A percentile compares a stretch with the other conserved stretches of the same genome.
These are phyloP conservation scores for Xylariaceae sp. DNA, from an alignment of 2,329 filamentous ascomycete species.

Conservation along the genomic window DNA sequence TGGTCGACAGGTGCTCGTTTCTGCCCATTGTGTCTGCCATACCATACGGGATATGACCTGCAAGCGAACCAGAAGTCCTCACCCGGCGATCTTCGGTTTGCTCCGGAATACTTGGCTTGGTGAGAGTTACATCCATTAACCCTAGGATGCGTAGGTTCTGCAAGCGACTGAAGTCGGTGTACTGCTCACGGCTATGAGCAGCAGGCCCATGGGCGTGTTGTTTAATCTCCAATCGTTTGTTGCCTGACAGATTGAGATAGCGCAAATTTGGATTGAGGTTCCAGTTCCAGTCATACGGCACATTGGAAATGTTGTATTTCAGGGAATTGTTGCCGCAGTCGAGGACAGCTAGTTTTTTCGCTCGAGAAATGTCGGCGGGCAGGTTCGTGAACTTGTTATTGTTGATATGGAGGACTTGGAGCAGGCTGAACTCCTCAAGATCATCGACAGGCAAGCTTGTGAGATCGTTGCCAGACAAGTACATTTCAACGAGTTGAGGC, in stretches of 20 bases:
- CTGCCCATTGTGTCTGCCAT: constrained; percentile 95
- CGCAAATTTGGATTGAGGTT: constrained; percentile 94
- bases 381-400: constrained; percentile 97
- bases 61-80: constrained; percentile 90
- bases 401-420: constrained; percentile 92
- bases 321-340: constrained; percentile 93
- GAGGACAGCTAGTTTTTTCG: constrained; percentile 84
- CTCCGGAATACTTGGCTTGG: constrained; percentile 87
- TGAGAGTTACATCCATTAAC: constrained; percentile 96
- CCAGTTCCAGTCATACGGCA: constrained; percentile 99
- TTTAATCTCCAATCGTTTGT: constrained; percentile 92
- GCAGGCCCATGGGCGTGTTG: constrained; percentile 53
- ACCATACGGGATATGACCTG: constrained; percentile 87
- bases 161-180: constrained; percentile 84
- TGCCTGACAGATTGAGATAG: constrained; percentile 93
- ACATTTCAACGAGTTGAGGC: constrained; percentile 86
- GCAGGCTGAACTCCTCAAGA: constrained; percentile 79
- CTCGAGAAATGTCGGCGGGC: constrained; percentile 90
- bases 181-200: constrained; percentile 62
- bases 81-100: constrained; percentile 93
- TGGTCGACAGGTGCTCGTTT: constrained; percentile 90
- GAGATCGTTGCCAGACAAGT: constrained; percentile 91
- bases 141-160: constrained; percentile 82
- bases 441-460: constrained; percentile 91
- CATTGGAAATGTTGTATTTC: constrained; percentile 99